Conservation (phyloP, 108 stramenopile species). For the Nitzschia palea region DNA sequence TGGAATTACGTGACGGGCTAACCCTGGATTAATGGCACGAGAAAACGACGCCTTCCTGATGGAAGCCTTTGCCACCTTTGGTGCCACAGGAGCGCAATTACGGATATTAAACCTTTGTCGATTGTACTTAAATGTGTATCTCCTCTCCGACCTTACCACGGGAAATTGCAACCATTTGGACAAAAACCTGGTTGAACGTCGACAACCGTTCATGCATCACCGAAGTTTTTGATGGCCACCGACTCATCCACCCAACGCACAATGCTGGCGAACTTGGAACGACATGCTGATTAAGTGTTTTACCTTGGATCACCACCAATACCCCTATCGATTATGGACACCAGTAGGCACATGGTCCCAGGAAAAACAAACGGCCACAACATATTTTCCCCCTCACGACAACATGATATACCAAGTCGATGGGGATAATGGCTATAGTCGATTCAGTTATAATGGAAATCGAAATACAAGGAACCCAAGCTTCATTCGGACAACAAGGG, state of each 20-base stretch:
- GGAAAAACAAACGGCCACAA: too few relatives aligned
- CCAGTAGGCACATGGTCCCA: too few relatives aligned
- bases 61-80: background rate
- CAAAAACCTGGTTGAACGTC: background rate
- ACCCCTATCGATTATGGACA: too few relatives aligned
- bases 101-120: background rate
- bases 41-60: background rate
- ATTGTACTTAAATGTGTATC: background rate
- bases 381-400: too few relatives aligned
- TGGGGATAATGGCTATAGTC: too few relatives aligned
- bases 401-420: too few relatives aligned
- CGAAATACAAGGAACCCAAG: too few relatives aligned
- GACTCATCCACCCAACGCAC: background rate
- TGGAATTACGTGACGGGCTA: background rate
- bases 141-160: background rate
- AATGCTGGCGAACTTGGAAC: background rate
- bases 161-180: background rate
- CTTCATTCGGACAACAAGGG: background rate
- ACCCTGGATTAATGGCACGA: background rate
- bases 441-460: too few relatives aligned
- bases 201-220: background rate
- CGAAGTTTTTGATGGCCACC: background rate
- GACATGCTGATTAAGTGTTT: background rate
- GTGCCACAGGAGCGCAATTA: background rate
- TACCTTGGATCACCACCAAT: too few relatives aligned